These are phyloP conservation scores for Salix arbutifolia DNA, from an alignment of 345 rosid species.

Conservation along the genomic window DNA sequence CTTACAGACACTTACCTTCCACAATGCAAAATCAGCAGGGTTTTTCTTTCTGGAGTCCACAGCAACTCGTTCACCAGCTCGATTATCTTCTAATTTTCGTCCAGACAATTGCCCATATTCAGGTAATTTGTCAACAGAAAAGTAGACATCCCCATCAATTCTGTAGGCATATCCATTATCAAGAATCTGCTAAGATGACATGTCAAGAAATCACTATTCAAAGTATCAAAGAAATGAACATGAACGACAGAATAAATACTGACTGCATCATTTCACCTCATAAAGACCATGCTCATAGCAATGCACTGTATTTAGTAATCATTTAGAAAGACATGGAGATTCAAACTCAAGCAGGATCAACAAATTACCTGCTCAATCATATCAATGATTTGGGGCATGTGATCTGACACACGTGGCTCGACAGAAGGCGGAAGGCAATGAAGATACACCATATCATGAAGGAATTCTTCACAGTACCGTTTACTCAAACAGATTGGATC, in stretches of 20 bases:
- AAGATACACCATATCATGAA: slow-evolving; percentile 67
- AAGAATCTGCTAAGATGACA: slow-evolving; percentile 53
- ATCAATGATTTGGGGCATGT: slow-evolving; percentile 80
- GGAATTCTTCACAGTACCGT: slow-evolving; percentile 78
- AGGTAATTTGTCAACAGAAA: slow-evolving; percentile 68
- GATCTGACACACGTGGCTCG: slow-evolving; percentile 90
- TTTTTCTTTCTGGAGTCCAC: slow-evolving; percentile 82
- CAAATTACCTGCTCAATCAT: slow-evolving; percentile 72
- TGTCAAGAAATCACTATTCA: slow-evolving; percentile 11
- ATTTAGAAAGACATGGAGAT: background rate
- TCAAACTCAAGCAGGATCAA: background rate
- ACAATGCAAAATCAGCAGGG: slow-evolving; percentile 94
- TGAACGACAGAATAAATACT: background rate
- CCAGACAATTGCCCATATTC: slow-evolving; percentile 83
- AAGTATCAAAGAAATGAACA: background rate
- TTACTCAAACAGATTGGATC: slow-evolving; percentile 85
- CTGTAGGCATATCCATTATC: slow-evolving; percentile 79
- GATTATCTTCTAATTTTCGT: slow-evolving; percentile 78
- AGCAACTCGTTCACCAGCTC: slow-evolving; percentile 93
- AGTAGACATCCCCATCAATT: slow-evolving; percentile 76
- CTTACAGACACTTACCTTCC: slow-evolving; percentile 55
- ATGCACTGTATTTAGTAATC: background rate
- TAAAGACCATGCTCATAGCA: background rate
- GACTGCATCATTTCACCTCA: background rate
- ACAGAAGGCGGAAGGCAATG: slow-evolving; percentile 76